phyloP scores from a whole-genome alignment of 2,329 filamentous ascomycete genomes.

The Dothideomycetidae sp. region DNA sequence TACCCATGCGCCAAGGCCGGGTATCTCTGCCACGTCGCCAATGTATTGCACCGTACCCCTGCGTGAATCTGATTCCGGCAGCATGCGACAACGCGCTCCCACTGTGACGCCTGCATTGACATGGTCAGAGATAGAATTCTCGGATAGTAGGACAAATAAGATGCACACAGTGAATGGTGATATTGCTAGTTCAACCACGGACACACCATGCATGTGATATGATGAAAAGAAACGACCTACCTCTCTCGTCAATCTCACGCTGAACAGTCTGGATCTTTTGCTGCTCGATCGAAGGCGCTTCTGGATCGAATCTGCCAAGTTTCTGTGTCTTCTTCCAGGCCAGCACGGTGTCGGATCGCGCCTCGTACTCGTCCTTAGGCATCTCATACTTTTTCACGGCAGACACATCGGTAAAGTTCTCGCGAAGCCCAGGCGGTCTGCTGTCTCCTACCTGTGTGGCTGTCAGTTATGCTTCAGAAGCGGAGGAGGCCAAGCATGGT shows the following conservation, averaged over 20 bases:
- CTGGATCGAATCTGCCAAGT: slow-evolving; percentile 88
- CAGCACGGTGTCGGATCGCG: slow-evolving; percentile 73
- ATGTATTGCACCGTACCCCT: slow-evolving; percentile 59
- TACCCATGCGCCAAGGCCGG: slow-evolving; percentile 49
- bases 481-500: too few species aligned
- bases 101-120: slow-evolving; percentile 28
- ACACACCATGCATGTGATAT: slow-evolving; percentile 12
- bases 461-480: too few species aligned
- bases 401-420: slow-evolving; percentile 69
- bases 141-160: too few species aligned
- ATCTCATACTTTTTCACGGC: slow-evolving; percentile 81
- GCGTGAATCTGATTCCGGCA: slow-evolving; percentile 49
- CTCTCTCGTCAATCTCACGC: slow-evolving; percentile 54
- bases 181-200: background rate
- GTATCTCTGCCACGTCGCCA: slow-evolving; percentile 61
- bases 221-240: slow-evolving; percentile 28
- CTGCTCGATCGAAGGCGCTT: slow-evolving; percentile 58
- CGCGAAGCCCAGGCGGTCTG: slow-evolving; percentile 58
- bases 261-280: slow-evolving; percentile 55
- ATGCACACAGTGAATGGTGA: too few species aligned
- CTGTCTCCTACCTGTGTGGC: slow-evolving; percentile 58
- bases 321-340: slow-evolving; percentile 94
- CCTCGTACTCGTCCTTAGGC: slow-evolving; percentile 73
- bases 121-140: background rate
- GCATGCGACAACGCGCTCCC: slow-evolving; percentile 30